phyloP scores from a whole-genome alignment of 2,329 filamentous ascomycete genomes.

The Akanthomyces uredinophilus region DNA sequence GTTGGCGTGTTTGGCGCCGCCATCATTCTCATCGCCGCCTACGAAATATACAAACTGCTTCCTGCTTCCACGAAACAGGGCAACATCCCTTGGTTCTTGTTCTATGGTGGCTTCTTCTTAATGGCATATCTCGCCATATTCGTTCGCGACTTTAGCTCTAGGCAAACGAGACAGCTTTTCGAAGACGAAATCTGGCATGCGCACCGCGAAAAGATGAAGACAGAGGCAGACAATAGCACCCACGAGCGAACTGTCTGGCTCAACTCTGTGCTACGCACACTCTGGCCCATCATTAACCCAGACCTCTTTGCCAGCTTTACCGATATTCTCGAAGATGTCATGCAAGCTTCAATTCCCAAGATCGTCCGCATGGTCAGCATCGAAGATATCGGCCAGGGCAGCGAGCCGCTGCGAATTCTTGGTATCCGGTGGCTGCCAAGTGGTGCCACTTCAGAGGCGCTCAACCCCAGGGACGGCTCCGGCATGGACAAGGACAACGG shows the following conservation, averaged over 20 bases:
- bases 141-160: slow-evolving; percentile 55
- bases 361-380: slow-evolving; percentile 69
- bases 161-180: slow-evolving; percentile 57
- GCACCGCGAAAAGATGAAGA: slow-evolving; percentile 46
- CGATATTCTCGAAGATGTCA: slow-evolving; percentile 71
- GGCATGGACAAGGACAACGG: slow-evolving; percentile 21
- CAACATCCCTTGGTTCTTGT: slow-evolving; percentile 8
- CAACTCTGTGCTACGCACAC: slow-evolving; percentile 60
- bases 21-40: slow-evolving; percentile 26
- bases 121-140: slow-evolving; percentile 29
- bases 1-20: slow-evolving; percentile 33
- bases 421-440: slow-evolving; percentile 69
- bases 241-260: slow-evolving; percentile 68
- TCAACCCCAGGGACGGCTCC: slow-evolving; percentile 29
- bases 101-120: background rate
- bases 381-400: slow-evolving; percentile 71
- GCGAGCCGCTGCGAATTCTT: slow-evolving; percentile 63
- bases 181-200: slow-evolving; percentile 67
- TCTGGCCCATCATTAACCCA: slow-evolving; percentile 72
- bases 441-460: slow-evolving; percentile 52
- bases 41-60: slow-evolving; percentile 21
- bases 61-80: slow-evolving; percentile 5
- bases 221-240: slow-evolving; percentile 36
- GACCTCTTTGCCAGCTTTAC: slow-evolving; percentile 65
- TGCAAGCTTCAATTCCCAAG: slow-evolving; percentile 69